phyloP scores from a whole-genome alignment of 257 asterid species.

The Nicotiana tomentosiformis region DNA sequence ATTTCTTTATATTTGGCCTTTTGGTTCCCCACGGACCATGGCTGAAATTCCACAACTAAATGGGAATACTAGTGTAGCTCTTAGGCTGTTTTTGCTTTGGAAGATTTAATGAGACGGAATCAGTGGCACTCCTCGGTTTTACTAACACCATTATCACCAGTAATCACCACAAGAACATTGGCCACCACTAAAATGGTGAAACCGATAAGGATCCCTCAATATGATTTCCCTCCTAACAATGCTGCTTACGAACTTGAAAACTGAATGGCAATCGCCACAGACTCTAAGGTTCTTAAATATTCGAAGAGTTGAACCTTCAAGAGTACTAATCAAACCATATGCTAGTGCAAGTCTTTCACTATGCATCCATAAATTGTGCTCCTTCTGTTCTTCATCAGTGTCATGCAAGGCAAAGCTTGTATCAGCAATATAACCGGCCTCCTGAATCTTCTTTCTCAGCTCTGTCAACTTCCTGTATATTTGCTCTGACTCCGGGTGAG shows the following conservation, averaged over 20 bases:
- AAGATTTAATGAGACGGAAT: no score
- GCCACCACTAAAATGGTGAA: constrained; percentile 75
- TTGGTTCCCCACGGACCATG: not conserved
- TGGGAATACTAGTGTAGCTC: no score
- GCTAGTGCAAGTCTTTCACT: constrained; percentile 91
- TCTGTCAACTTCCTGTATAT: constrained; percentile 42
- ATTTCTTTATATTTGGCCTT: not conserved
- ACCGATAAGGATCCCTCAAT: constrained; percentile 74
- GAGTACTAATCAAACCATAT: constrained; percentile 48
- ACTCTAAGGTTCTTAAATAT: constrained; percentile 86
- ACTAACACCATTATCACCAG: constrained; percentile 37
- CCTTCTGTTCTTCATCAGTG: constrained; percentile 84
- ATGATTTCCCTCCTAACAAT: constrained; percentile 50
- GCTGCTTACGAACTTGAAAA: constrained; percentile 60
- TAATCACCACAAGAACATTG: constrained; percentile 81
- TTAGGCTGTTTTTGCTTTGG: no score
- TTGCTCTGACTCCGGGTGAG: constrained; percentile 42
- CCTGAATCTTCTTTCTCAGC: constrained; percentile 48
- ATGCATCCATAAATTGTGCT: constrained; percentile 69
- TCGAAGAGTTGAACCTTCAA: constrained; percentile 51
- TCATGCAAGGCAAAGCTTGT: constrained; percentile 76
- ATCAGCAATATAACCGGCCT: constrained; percentile 67
- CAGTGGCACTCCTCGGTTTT: no score
- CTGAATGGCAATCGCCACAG: constrained; percentile 83
- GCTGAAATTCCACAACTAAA: no score